These are phyloP conservation scores for Auriscalpium vulgare DNA, from an alignment of 768 basidiomycete genomes.

Conservation along the genomic window DNA sequence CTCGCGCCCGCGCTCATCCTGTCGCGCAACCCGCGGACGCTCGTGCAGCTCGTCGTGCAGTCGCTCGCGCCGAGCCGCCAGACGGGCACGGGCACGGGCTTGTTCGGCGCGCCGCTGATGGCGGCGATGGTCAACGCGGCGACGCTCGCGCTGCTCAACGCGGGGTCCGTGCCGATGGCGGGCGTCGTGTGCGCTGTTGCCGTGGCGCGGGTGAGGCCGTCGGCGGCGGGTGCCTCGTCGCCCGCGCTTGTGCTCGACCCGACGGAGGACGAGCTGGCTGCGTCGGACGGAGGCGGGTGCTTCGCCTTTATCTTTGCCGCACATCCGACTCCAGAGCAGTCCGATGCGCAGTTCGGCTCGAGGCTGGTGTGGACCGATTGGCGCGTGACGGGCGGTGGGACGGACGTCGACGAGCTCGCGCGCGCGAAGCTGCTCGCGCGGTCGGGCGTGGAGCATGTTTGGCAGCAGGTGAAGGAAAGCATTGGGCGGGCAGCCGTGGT, in stretches of 20 bases:
- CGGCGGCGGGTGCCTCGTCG: conserved; percentile 7
- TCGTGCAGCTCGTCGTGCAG: conserved; percentile 76
- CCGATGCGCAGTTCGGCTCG: conserved; percentile 11
- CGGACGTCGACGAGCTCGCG: conserved; percentile 34
- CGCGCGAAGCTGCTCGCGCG: conserved; percentile 43
- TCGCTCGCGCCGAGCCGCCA: conserved; percentile 29
- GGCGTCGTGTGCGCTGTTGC: conserved; percentile 68
- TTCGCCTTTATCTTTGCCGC: conserved; percentile 50
- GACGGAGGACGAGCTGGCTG: conserved; percentile 31
- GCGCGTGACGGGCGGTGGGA: conserved; percentile 26
- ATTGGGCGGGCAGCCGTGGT: conserved; percentile 13
- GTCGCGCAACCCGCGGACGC: conserved; percentile 56
- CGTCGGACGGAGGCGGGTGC: conserved; percentile 42
- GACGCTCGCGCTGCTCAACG: conserved; percentile 58
- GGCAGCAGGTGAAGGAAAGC: conserved; percentile 38
- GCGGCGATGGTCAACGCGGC: conserved; percentile 68
- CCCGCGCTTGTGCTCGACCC: conserved; percentile 45
- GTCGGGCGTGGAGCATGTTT: conserved; percentile 38
- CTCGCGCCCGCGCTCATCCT: conserved; percentile 61
- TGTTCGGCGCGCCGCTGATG: conserved; percentile 25
- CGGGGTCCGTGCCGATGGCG: conserved; percentile 64
- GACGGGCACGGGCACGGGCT: background rate
- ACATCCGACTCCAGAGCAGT: conserved; percentile 1
- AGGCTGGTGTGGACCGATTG: conserved; percentile 51
- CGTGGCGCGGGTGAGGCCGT: conserved; percentile 31